Evolutionary conservation across 129 eudicot species (phyloP).

Genomic region (Daucus carota): DH1_v3.0 NC_030382.2:33935501-33936000

Average conservation of each 20-base stretch:
- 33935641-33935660: constrained; percentile 56
- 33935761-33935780: constrained; percentile 26
- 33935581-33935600: constrained; percentile 71
- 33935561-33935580: constrained; percentile 58
- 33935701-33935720: constrained; percentile 7
- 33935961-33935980: constrained; percentile 8
- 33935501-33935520: constrained; percentile 80
- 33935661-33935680: constrained; percentile 35
- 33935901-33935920: constrained; percentile 28
- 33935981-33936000: constrained; percentile 22
- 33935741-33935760: constrained; percentile 9
- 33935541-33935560: constrained; percentile 75
- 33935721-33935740: background rate
- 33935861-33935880: constrained; percentile 62
- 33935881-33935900: constrained; percentile 77
- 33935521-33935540: constrained; percentile 58
- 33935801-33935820: constrained; percentile 86
- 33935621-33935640: constrained; percentile 60
- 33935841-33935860: constrained; percentile 59
- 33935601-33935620: constrained; percentile 43
- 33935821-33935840: constrained; percentile 88
- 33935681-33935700: constrained; percentile 33
- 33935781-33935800: constrained; percentile 22
- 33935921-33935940: background rate
- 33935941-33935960: background rate